Percentiles rank a stretch among this genome's conserved stretches.
These are phyloP conservation scores for Dysphania ambrosioides DNA, from an alignment of 148 eudicot genomes.

Conservation along the genomic window DNA sequence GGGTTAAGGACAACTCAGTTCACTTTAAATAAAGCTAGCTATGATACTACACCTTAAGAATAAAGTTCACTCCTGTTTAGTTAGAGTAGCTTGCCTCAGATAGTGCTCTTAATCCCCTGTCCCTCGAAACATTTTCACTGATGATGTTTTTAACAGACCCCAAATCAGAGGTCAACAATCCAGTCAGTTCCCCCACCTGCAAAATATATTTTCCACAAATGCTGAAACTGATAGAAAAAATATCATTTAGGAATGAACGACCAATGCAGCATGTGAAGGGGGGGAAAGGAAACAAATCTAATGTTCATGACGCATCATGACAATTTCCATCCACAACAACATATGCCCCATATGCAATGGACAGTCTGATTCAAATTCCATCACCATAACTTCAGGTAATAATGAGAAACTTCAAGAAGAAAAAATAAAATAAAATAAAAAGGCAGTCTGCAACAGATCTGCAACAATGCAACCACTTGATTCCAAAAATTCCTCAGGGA, in stretches of 20 bases:
- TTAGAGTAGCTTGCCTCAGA: conserved; percentile 98
- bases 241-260: background rate
- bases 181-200: conserved; percentile 95
- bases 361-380: background rate
- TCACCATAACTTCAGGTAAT: background rate
- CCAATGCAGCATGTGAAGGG: background rate
- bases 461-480: background rate
- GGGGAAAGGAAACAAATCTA: background rate
- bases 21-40: conserved; percentile 18
- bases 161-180: conserved; percentile 90
- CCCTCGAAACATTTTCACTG: conserved; percentile 86
- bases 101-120: conserved; percentile 96
- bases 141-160: conserved; percentile 79
- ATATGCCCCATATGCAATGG: background rate
- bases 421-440: no score
- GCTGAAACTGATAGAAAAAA: conserved; percentile 1
- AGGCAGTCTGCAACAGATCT: background rate
- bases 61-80: conserved; percentile 59
- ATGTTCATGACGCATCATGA: background rate
- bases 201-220: conserved; percentile 16
- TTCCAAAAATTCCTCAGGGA: background rate
- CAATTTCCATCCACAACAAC: background rate
- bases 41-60: conserved; percentile 34
- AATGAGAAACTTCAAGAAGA: background rate
- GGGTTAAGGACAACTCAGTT: background rate